Conservation (phyloP, 129 eudicot genomes). For the Flaveria trinervia region DNA sequence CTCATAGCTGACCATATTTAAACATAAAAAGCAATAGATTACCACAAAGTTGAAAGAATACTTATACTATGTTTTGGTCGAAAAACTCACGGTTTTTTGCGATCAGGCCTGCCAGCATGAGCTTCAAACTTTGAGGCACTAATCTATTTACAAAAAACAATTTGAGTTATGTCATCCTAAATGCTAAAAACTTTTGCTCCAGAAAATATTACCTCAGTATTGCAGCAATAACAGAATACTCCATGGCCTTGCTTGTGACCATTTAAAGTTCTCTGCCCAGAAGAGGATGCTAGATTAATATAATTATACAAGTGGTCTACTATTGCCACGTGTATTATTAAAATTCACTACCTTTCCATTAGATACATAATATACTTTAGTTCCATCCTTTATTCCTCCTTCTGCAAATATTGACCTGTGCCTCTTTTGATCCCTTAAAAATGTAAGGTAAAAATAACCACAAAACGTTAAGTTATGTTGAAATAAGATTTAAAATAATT, state of each 20-base stretch:
- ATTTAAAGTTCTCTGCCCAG: constrained; percentile 50
- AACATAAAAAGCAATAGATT: not conserved
- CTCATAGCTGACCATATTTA: constrained; percentile 49
- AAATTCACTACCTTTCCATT: constrained; percentile 57
- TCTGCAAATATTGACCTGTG: constrained; percentile 63
- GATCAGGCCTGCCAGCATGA: constrained; percentile 80
- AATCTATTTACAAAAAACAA: constrained; percentile 50
- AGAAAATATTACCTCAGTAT: constrained; percentile 41
- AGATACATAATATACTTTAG: constrained; percentile 56
- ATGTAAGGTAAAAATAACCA: constrained; percentile 1
- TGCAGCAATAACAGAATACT: constrained; percentile 66
- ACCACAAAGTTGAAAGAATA: not conserved
- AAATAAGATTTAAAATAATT: constrained; percentile 11
- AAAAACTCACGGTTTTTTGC: constrained; percentile 75
- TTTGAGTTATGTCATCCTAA: not conserved
- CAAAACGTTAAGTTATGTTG: constrained; percentile 22
- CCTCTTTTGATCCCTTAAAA: constrained; percentile 62
- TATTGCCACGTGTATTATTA: not conserved
- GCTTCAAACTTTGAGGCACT: constrained; percentile 87
- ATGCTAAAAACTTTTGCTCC: not conserved
- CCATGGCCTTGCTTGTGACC: constrained; percentile 64
- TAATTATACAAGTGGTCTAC: constrained; percentile 16
- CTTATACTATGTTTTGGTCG: not conserved
- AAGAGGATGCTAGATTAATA: constrained; percentile 10
- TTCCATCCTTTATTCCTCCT: constrained; percentile 65